Evolutionary conservation across 768 basidiomycete genomes (phyloP).

Genomic region (Boletus vinaceobasis): DNA sequence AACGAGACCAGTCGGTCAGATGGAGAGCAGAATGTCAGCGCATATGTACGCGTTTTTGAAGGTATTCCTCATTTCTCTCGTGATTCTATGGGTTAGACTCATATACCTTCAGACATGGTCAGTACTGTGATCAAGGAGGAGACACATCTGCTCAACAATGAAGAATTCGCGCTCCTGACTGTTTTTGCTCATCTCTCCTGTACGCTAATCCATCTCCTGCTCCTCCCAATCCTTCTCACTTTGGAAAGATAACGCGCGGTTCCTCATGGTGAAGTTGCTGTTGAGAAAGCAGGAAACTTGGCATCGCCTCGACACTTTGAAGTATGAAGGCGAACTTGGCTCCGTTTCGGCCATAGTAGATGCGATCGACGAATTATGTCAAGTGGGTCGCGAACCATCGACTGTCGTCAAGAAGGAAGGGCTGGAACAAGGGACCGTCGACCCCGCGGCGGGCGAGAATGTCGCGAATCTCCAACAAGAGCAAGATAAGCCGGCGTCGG

Average conservation of each 20-base stretch:
- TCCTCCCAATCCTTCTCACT: slow-evolving; percentile 6
- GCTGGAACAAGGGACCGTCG: slow-evolving; percentile 29
- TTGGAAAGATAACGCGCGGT: slow-evolving; percentile 49
- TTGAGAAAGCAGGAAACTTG: slow-evolving; percentile 57
- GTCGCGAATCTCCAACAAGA: background rate
- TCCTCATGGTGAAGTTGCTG: slow-evolving; percentile 61
- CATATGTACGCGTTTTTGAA: slow-evolving; percentile 31
- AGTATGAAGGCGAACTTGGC: slow-evolving; percentile 43
- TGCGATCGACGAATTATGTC: slow-evolving; percentile 47
- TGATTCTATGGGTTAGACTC: background rate
- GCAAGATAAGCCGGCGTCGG: slow-evolving; percentile 5
- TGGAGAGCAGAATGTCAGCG: slow-evolving; percentile 14
- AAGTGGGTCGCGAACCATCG: slow-evolving; percentile 1
- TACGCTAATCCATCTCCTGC: slow-evolving; percentile 30
- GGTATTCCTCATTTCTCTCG: slow-evolving; percentile 11
- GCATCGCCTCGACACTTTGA: slow-evolving; percentile 46
- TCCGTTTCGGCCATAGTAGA: slow-evolving; percentile 31
- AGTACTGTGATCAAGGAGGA: slow-evolving; percentile 49
- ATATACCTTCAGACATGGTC: slow-evolving; percentile 49
- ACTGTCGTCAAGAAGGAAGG: slow-evolving; percentile 13
- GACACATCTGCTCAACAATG: slow-evolving; percentile 45
- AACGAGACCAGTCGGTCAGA: slow-evolving; percentile 1
- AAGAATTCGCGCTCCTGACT: slow-evolving; percentile 45
- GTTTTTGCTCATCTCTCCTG: slow-evolving; percentile 47
- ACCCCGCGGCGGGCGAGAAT: slow-evolving; percentile 35